Evolutionary conservation across 352 stramenopile genomes (phyloP).

Genomic region (Globisporangium nunn): DNA sequence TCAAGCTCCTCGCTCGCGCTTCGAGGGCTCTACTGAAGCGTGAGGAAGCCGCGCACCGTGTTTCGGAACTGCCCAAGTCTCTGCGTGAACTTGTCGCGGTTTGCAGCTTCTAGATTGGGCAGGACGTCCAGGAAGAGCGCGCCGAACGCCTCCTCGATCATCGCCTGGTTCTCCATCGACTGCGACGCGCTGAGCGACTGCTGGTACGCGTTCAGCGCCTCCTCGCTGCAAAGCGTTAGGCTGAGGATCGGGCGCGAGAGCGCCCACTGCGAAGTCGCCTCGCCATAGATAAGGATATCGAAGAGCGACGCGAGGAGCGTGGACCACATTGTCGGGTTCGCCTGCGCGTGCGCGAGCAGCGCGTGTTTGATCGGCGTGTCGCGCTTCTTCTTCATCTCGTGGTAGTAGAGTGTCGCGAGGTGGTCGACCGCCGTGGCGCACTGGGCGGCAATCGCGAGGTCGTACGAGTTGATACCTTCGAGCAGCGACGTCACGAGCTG

Average conservation of each 20-base stretch:
- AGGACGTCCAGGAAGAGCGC: slow-evolving; percentile 94
- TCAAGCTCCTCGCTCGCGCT: not conserved
- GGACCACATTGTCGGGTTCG: slow-evolving; percentile 91
- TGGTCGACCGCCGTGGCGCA: slow-evolving; percentile 96
- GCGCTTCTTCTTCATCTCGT: slow-evolving; percentile 95
- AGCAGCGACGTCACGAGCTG: slow-evolving; percentile 93
- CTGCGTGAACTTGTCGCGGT: slow-evolving; percentile 98
- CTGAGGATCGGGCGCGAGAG: slow-evolving; percentile 96
- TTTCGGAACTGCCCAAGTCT: slow-evolving; percentile 96
- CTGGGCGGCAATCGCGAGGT: slow-evolving; percentile 91
- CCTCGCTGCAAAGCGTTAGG: slow-evolving; percentile 94
- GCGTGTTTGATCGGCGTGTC: slow-evolving; percentile 92
- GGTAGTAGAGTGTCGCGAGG: slow-evolving; percentile 89
- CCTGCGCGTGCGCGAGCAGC: slow-evolving; percentile 87
- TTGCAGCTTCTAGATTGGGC: slow-evolving; percentile 94
- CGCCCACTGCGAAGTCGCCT: slow-evolving; percentile 96
- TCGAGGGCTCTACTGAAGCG: slow-evolving; percentile 52
- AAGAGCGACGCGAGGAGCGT: slow-evolving; percentile 89
- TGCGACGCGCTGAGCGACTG: slow-evolving; percentile 93
- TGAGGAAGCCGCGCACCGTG: slow-evolving; percentile 92
- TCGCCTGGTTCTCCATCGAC: slow-evolving; percentile 86
- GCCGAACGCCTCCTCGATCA: slow-evolving; percentile 95
- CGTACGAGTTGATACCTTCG: slow-evolving; percentile 85
- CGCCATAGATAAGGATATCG: slow-evolving; percentile 96
- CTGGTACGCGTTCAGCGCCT: slow-evolving; percentile 91